phyloP scores from a whole-genome alignment of 2,329 filamentous ascomycete genomes.

The Nothophaeocryptopus gaeumannii region DNA sequence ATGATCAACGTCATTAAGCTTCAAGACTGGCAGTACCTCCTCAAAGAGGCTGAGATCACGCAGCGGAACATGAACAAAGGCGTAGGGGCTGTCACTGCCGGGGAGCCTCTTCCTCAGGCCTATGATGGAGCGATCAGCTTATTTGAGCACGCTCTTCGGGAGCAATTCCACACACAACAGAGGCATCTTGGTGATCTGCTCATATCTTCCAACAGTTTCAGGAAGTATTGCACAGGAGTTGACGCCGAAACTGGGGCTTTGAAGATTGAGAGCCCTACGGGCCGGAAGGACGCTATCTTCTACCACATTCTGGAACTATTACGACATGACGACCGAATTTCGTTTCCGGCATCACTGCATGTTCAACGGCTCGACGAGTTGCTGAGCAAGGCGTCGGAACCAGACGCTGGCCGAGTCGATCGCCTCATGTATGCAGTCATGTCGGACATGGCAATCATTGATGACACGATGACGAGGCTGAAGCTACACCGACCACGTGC shows the following conservation, averaged over 20 bases:
- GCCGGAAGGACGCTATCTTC: background rate
- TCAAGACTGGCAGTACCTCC: conserved; percentile 2
- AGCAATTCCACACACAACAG: background rate
- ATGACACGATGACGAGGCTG: background rate
- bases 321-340: background rate
- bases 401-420: background rate
- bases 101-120: background rate
- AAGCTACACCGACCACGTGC: conserved; percentile 2
- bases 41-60: background rate
- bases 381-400: background rate
- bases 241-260: too few relatives aligned
- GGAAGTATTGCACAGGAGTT: background rate
- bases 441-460: conserved; percentile 3
- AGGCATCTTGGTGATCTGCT: background rate
- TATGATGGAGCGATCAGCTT: background rate
- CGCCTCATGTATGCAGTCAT: background rate
- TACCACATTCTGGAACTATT: background rate
- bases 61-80: background rate
- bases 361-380: background rate
- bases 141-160: background rate
- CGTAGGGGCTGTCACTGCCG: background rate
- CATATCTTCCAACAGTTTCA: background rate
- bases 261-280: too few relatives aligned
- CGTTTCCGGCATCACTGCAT: background rate
- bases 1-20: background rate